Percentiles rank a stretch among this genome's conserved stretches.
These are phyloP conservation scores for Papilionanthe hybrid DNA, from an alignment of 116 monocot species.

Conservation along the genomic window DNA sequence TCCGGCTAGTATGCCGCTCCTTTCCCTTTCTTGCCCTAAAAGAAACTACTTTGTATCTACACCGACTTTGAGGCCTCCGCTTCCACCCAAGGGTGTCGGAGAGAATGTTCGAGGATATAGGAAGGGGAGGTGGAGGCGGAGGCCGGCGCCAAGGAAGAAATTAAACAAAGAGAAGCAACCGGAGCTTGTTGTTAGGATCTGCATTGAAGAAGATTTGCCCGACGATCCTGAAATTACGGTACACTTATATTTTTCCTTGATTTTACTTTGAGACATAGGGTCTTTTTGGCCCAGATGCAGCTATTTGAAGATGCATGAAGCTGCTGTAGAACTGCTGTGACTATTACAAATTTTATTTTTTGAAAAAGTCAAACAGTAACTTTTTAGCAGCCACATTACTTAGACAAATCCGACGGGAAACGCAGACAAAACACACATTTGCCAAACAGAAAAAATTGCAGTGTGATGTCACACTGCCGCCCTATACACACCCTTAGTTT, in stretches of 20 bases:
- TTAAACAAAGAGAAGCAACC: conserved; percentile 56
- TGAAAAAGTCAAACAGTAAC: too few species aligned
- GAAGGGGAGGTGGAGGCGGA: conserved; percentile 29
- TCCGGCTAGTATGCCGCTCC: not conserved
- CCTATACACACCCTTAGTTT: too few species aligned
- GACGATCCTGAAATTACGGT: conserved; percentile 82
- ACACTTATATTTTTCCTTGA: not conserved
- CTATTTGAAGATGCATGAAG: too few species aligned
- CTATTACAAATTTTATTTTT: too few species aligned
- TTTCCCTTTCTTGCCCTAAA: not conserved
- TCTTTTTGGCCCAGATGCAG: too few species aligned
- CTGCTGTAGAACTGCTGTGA: too few species aligned
- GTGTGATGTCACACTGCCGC: too few species aligned
- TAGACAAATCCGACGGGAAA: too few species aligned
- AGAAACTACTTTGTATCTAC: not conserved
- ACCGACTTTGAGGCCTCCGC: not conserved
- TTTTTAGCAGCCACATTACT: too few species aligned
- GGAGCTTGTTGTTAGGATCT: conserved; percentile 47
- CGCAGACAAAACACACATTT: too few species aligned
- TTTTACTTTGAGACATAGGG: not conserved
- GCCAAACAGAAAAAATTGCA: too few species aligned
- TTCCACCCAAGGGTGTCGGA: not conserved
- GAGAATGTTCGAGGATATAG: conserved; percentile 43
- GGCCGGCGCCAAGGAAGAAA: conserved; percentile 32
- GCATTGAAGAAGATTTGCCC: conserved; percentile 78